Percentiles rank a stretch among this genome's conserved stretches.
These are phyloP conservation scores for Stygiomarasmius scandens DNA, from an alignment of 1,284 basidiomycete genomes.

Conservation along the genomic window DNA sequence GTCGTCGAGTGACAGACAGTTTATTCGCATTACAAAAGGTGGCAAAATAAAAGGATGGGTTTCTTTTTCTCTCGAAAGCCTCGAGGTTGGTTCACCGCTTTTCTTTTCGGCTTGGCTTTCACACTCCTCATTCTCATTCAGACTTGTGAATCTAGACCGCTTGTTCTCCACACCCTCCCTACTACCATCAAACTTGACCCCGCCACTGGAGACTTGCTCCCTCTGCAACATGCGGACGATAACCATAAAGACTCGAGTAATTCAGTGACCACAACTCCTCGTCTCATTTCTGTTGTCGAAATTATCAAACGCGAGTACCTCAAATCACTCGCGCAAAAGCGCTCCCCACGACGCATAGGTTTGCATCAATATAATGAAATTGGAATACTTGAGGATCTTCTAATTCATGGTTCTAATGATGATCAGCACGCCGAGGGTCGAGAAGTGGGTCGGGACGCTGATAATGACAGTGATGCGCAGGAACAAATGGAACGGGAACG, in stretches of 20 bases:
- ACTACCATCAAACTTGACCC: slow-evolving; percentile 16
- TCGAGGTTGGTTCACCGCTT: slow-evolving; percentile 48
- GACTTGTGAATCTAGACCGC: slow-evolving; percentile 56
- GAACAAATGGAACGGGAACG: slow-evolving; percentile 25
- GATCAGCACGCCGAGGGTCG: slow-evolving; percentile 1
- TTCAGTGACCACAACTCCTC: slow-evolving; percentile 52
- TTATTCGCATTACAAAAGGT: slow-evolving; percentile 63
- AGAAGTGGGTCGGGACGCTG: not conserved
- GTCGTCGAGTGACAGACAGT: slow-evolving; percentile 20
- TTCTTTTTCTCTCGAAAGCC: slow-evolving; percentile 59
- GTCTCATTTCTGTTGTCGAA: slow-evolving; percentile 78
- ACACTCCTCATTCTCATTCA: slow-evolving; percentile 28
- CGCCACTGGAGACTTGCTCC: not conserved
- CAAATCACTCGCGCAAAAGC: slow-evolving; percentile 45
- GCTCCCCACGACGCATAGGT: slow-evolving; percentile 45
- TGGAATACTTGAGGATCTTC: slow-evolving; percentile 55
- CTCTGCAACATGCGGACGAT: not conserved
- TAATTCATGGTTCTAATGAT: slow-evolving; percentile 14
- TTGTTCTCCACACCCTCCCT: slow-evolving; percentile 74
- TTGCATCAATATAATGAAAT: slow-evolving; percentile 84
- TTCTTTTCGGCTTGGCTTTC: not conserved
- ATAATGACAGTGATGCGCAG: slow-evolving; percentile 17
- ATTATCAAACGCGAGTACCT: slow-evolving; percentile 84
- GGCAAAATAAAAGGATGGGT: slow-evolving; percentile 71
- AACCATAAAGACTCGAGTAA: slow-evolving; percentile 20